Evolutionary conservation across 2,329 filamentous ascomycete genomes (phyloP), one percentile per base, ranked within the genome.

Genomic region (Huntiella savannae): DNA sequence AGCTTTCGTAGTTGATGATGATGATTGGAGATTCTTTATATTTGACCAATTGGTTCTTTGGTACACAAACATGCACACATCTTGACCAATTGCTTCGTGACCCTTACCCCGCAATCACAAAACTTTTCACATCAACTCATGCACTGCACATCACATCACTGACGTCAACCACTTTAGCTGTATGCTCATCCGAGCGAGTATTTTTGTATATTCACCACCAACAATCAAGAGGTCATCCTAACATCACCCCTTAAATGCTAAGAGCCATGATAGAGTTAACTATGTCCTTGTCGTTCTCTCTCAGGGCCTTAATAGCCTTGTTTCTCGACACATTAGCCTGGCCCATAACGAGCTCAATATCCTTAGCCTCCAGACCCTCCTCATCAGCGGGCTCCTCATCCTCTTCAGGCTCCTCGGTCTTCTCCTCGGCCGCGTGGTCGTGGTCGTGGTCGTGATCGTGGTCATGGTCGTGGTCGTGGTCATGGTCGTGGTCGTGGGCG

Each of bases 191-290:
- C 22, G 40, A 43, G 40, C 40, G 32, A 33, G n/a, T 43, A 34
- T 34, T 43, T 43, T 43, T 43, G n/a, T 43, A 43, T 12, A 43
- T 43, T 43, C 13, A 43, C 13, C 32, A 33, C 13, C 4, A 15
- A 35, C n/a, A 6, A 4, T 41, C 39, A 41, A n/a, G 19, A 33
- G 28, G 17, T 15, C 32, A 34, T 15, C 5, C 4, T 22, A 16
- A 16, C 17, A 40, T 33, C 28, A 6, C 10, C 32, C 17, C 35
- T 50, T 70, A 87, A 73, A 85, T 79, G 71, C 82, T 86, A 64
- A 98, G 70, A 56, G 88, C 87, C 91, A 98, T 98, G 71, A 98
- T 98, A 58, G 91, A 95, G 75, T 98, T 98, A 73, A 98, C 91
- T 70, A 98, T 98, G 63, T 98, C 91, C 61, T 96, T 95, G 70